A percentile compares a stretch with the other conserved stretches of the same genome.
Conservation (phyloP, 306 rosid species). For the Rosa rugosa region DNA sequence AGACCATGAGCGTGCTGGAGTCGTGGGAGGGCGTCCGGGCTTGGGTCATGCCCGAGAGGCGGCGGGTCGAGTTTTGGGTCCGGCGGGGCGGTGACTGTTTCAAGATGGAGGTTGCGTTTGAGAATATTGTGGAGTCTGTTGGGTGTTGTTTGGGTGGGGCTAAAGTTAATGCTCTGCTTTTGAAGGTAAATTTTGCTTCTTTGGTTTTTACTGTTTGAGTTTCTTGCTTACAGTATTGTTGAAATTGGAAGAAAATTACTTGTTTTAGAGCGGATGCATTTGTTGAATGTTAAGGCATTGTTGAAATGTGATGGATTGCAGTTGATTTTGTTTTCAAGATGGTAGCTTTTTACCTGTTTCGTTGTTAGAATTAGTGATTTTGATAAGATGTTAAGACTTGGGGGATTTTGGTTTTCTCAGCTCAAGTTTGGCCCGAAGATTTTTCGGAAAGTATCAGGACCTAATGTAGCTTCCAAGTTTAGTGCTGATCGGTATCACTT, state of each 20-base stretch:
- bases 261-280: not conserved
- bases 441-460: slow-evolving; percentile 53
- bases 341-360: not conserved
- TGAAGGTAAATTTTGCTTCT: not conserved
- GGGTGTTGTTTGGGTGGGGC: slow-evolving; percentile 44
- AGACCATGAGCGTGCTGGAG: slow-evolving; percentile 50
- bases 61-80: slow-evolving; percentile 63
- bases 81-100: slow-evolving; percentile 38
- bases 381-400: not conserved
- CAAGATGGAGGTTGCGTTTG: slow-evolving; percentile 65
- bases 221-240: not conserved
- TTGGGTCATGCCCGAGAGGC: slow-evolving; percentile 79
- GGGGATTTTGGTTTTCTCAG: slow-evolving; percentile 36
- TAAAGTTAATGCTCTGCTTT: slow-evolving; percentile 39
- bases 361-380: not conserved
- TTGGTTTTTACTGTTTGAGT: not conserved
- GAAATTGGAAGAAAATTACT: not conserved
- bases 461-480: slow-evolving; percentile 51
- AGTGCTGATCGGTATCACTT: slow-evolving; percentile 55
- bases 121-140: slow-evolving; percentile 59
- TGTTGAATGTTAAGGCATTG: not conserved
- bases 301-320: not conserved
- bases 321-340: not conserved
- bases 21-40: slow-evolving; percentile 61
- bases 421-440: slow-evolving; percentile 80